A percentile compares a stretch with the other conserved stretches of the same genome.
phyloP scores from a whole-genome alignment of 2,329 filamentous ascomycete genomes.

The Waltergamsia citrina region DNA sequence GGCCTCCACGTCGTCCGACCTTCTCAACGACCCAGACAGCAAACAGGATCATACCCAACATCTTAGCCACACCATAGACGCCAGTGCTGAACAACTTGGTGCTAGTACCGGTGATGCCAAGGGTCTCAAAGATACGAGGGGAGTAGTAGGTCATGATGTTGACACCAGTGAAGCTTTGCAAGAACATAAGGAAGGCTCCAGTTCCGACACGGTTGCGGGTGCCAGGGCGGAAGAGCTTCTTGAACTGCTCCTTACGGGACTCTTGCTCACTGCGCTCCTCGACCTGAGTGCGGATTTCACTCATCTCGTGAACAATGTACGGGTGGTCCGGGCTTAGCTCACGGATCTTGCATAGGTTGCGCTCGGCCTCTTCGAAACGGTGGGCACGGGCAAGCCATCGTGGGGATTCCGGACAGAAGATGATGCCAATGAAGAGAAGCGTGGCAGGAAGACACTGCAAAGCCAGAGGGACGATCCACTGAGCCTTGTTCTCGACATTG shows the following conservation, averaged over 20 bases:
- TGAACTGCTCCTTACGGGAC: constrained; percentile 16
- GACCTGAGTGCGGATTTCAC: constrained; percentile 45
- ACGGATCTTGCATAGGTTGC: constrained; percentile 17
- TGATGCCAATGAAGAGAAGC: constrained; percentile 39
- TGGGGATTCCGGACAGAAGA: constrained; percentile 46
- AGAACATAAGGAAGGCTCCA: constrained; percentile 37
- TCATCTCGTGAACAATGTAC: constrained; percentile 15
- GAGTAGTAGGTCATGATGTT: too few species aligned
- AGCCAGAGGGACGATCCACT: constrained; percentile 42
- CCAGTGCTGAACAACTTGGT: too few species aligned
- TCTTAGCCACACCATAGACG: too few species aligned
- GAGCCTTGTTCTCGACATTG: constrained; percentile 7
- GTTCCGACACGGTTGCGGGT: constrained; percentile 28
- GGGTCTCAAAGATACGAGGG: too few species aligned
- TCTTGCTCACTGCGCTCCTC: constrained; percentile 24
- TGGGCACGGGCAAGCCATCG: constrained; percentile 47
- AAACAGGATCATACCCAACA: too few species aligned
- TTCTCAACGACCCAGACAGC: too few species aligned
- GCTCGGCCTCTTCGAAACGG: constrained; percentile 34
- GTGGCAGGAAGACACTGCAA: constrained; percentile 44
- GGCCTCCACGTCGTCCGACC: too few species aligned
- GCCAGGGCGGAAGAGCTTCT: constrained; percentile 23
- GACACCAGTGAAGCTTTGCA: constrained; percentile 20
- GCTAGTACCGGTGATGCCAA: too few species aligned
- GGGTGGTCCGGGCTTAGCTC: constrained; percentile 17